Evolutionary conservation across 305 asterid genomes (phyloP).

Genomic region (Fraxinus nigra): DNA sequence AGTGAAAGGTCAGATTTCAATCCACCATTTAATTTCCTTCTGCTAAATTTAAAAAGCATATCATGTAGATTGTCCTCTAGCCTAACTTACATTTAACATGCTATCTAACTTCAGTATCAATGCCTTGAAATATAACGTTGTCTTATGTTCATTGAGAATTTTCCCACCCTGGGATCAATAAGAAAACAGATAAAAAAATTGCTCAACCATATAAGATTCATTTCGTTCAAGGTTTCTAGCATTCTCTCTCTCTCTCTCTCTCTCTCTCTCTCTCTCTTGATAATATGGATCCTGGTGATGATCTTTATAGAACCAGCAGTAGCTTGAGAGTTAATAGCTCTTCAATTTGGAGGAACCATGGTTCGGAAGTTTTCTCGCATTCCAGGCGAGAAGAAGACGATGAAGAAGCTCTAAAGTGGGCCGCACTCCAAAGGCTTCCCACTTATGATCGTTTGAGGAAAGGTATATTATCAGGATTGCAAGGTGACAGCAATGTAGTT

Average conservation of each 20-base stretch:
- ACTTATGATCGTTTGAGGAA: slow-evolving; percentile 51
- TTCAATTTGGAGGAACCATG: slow-evolving; percentile 32
- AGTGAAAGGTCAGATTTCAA: neutral
- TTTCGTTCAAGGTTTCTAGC: neutral
- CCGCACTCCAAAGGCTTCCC: slow-evolving; percentile 60
- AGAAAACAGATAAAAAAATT: neutral
- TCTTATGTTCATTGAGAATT: neutral
- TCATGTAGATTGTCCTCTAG: neutral
- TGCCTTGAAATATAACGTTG: neutral
- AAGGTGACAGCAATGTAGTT: slow-evolving; percentile 40
- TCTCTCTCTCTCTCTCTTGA: neutral
- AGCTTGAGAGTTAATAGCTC: slow-evolving; percentile 32
- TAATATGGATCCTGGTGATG: slow-evolving; percentile 19
- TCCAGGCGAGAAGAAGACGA: slow-evolving; percentile 37
- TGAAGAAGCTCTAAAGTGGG: slow-evolving; percentile 61
- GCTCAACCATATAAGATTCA: neutral
- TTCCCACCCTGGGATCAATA: neutral
- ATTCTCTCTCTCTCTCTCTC: neutral
- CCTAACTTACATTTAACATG: neutral
- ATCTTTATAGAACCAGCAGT: slow-evolving; percentile 19
- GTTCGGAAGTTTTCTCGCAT: slow-evolving; percentile 29
- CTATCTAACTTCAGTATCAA: neutral
- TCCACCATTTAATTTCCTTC: neutral
- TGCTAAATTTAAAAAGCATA: neutral
- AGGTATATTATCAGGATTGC: slow-evolving; percentile 43